Evolutionary conservation across 768 basidiomycete species (phyloP), one percentile per base, ranked within the genome.

Genomic region (Punctularia strigosozonata): DNA sequence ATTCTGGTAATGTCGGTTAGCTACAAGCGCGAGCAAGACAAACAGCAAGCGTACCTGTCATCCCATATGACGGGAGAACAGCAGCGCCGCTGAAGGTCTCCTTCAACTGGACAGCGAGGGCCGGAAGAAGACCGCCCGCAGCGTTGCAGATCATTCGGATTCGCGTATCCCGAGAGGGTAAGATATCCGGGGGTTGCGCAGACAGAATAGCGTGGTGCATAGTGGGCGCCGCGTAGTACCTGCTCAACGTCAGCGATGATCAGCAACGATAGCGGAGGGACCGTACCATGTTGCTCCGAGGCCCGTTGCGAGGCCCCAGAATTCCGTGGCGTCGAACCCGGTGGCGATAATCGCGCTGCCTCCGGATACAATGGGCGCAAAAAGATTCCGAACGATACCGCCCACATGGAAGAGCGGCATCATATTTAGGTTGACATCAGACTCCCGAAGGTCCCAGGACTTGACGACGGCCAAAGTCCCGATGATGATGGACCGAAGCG

Each of bases 321-420:
- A 77, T 3, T 59, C 60, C 37, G 61, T 57, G 4, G 74, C 66
- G 42, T 70, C 68, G 52, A 76, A 76, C 3, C 69, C 71, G 10
- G 62, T 51, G 36, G 73, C 73, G 52, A 77, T 66, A 43, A 75
- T 69, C 2, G 73, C 59, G 41, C 65, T 65, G 12, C 71, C 71
- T 5, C 71, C 69, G n/a, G 71, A 67, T 38, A 72, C 57, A 2
- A 75, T 53, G 7, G 75, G 72, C 15, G 74, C 69, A 15, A 74
- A 59, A 15, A 77, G 60, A 49, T 72, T 75, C 36, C 71, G 68
- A 26, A 75, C 66, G 34, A 77, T 69, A 17, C 75, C 75, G 21
- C 75, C 74, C 25, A 76, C 72, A 45, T 74, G 72, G 57, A 75
- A 75, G 18, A 72, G 59, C 31, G 73, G 73, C 75, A 70, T 72